A percentile compares a stretch with the other conserved stretches of the same genome.
Conservation (phyloP, 306 rosid species). For the Cicer chorassanicum region DNA sequence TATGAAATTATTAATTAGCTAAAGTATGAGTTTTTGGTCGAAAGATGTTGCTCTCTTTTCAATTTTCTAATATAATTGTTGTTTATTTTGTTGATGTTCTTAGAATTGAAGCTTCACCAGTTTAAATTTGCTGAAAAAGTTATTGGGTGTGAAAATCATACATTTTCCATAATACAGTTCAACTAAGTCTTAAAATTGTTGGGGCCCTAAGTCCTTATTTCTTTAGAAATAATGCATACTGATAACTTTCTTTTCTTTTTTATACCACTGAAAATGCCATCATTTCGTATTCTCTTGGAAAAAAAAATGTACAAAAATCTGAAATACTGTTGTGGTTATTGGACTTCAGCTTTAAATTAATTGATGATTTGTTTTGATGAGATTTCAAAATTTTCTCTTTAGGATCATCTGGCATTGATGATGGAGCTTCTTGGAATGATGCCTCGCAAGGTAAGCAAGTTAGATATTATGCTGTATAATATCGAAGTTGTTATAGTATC, state of each 20-base stretch:
- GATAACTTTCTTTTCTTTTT: constrained; percentile 5
- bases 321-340: constrained; percentile 12
- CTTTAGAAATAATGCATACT: background rate
- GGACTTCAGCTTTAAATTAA: constrained; percentile 21
- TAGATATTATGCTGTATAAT: constrained; percentile 14
- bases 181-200: background rate
- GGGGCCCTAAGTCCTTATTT: background rate
- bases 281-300: background rate
- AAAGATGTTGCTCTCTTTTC: constrained; percentile 10
- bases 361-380: constrained; percentile 18
- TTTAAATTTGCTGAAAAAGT: background rate
- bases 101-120: constrained; percentile 15
- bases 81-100: constrained; percentile 12
- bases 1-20: constrained; percentile 8
- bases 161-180: background rate
- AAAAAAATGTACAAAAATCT: background rate
- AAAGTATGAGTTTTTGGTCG: background rate
- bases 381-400: constrained; percentile 45
- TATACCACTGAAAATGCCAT: constrained; percentile 26
- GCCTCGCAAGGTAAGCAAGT: constrained; percentile 88
- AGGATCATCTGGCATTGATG: constrained; percentile 98
- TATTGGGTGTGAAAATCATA: background rate
- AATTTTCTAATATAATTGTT: constrained; percentile 9
- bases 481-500: background rate
- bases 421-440: constrained; percentile 99